These are phyloP conservation scores for Pseudogymnoascus verrucosus DNA, from an alignment of 2,329 filamentous ascomycete species.

Conservation along the genomic window DNA sequence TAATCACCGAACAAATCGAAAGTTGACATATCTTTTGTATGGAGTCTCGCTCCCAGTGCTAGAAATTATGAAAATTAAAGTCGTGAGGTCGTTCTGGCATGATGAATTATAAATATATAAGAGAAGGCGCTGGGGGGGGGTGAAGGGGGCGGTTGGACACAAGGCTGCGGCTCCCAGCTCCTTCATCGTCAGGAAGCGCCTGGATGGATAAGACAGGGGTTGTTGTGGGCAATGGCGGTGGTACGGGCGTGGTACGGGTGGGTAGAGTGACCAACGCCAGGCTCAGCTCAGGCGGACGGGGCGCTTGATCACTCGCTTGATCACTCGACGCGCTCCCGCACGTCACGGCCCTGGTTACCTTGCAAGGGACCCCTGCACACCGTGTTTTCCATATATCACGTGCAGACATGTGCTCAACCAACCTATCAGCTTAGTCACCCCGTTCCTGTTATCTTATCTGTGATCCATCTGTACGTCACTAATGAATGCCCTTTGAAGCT, in stretches of 20 bases:
- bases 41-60: not conserved
- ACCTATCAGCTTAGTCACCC: not conserved
- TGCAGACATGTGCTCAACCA: not conserved
- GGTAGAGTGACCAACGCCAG: not conserved
- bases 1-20: not conserved
- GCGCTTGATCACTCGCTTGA: not conserved
- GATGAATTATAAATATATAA: not conserved
- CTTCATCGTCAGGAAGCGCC: not conserved
- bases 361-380: slow-evolving; percentile 1
- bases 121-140: not conserved
- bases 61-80: not conserved
- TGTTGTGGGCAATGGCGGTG: not conserved
- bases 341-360: not conserved
- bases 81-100: not conserved
- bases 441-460: slow-evolving; percentile 1
- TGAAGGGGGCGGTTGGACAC: not conserved
- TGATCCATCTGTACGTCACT: not conserved
- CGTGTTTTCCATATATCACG: not conserved
- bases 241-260: not conserved
- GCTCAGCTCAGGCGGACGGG: not conserved
- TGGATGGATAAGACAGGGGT: not conserved
- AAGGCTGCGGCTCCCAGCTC: slow-evolving; percentile 2
- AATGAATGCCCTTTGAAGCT: not conserved
- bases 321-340: slow-evolving; percentile 3
- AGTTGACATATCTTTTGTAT: not conserved